Percentiles rank a stretch among this genome's conserved stretches.
Conservation (phyloP, 257 asterid species). For the Solanum clarkiae region DNA sequence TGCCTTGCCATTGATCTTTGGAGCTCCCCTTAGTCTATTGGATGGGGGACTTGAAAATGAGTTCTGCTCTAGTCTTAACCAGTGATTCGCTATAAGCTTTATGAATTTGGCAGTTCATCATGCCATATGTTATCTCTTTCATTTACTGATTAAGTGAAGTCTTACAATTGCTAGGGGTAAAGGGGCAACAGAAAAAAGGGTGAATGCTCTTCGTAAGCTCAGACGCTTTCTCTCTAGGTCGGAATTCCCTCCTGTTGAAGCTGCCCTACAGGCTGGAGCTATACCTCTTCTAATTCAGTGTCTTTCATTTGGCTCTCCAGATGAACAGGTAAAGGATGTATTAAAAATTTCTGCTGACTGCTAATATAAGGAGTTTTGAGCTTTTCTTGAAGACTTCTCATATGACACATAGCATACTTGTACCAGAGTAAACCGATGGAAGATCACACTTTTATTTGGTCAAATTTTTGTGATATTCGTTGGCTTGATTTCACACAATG, state of each 20-base stretch:
- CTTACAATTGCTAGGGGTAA: slow-evolving; percentile 49
- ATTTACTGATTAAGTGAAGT: background rate
- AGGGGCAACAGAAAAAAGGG: slow-evolving; percentile 71
- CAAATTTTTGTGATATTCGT: background rate
- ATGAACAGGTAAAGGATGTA: slow-evolving; percentile 67
- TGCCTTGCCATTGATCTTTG: background rate
- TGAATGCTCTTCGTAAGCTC: slow-evolving; percentile 76
- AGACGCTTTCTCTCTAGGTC: slow-evolving; percentile 76
- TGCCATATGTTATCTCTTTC: background rate
- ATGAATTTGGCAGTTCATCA: background rate
- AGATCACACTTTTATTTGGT: background rate
- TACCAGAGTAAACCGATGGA: background rate
- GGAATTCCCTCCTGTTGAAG: slow-evolving; percentile 89
- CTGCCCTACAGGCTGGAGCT: slow-evolving; percentile 73
- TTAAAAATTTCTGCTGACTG: background rate
- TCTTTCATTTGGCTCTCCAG: slow-evolving; percentile 87
- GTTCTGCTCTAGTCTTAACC: background rate
- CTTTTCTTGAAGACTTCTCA: background rate
- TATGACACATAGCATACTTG: background rate
- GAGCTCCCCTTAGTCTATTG: background rate
- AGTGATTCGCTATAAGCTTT: background rate
- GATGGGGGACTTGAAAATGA: background rate
- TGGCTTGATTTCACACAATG: background rate
- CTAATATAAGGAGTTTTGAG: background rate
- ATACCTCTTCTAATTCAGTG: slow-evolving; percentile 65